Percentiles rank a stretch among this genome's conserved stretches.
Conservation (phyloP, 164 flowering plant genomes). For the Chimonanthus praecox region DNA sequence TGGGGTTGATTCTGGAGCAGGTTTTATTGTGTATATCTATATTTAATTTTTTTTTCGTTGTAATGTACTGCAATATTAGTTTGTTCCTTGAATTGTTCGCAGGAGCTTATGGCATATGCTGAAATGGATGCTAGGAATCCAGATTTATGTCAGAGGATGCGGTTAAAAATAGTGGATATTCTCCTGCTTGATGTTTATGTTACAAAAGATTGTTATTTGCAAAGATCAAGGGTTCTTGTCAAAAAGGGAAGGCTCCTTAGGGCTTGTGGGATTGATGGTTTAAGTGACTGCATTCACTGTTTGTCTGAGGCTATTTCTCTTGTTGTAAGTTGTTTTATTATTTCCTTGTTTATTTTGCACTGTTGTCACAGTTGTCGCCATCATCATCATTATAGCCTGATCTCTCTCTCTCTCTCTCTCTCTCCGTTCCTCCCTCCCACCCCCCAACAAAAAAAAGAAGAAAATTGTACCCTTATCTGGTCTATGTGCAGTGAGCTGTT, state of each 20-base stretch:
- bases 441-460: too few species aligned
- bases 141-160: conserved; percentile 55
- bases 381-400: too few species aligned
- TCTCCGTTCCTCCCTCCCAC: too few species aligned
- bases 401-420: too few species aligned
- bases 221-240: conserved; percentile 48
- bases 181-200: conserved; percentile 51
- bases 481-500: too few species aligned
- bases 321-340: conserved; percentile 38
- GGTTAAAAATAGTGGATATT: conserved; percentile 39
- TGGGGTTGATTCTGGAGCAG: conserved; percentile 32
- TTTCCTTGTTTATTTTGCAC: background rate
- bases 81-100: too few species aligned
- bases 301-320: conserved; percentile 64
- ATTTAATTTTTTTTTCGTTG: too few species aligned
- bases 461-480: too few species aligned
- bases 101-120: conserved; percentile 45
- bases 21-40: too few species aligned
- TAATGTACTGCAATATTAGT: too few species aligned
- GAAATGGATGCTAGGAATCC: conserved; percentile 36
- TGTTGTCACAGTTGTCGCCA: too few species aligned
- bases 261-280: conserved; percentile 37
- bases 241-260: conserved; percentile 47
- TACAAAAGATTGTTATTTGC: conserved; percentile 31
- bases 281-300: conserved; percentile 49